Evolutionary conservation across 495 filamentous ascomycete genomes (phyloP).

Genomic region (Glonium stellatum): DNA sequence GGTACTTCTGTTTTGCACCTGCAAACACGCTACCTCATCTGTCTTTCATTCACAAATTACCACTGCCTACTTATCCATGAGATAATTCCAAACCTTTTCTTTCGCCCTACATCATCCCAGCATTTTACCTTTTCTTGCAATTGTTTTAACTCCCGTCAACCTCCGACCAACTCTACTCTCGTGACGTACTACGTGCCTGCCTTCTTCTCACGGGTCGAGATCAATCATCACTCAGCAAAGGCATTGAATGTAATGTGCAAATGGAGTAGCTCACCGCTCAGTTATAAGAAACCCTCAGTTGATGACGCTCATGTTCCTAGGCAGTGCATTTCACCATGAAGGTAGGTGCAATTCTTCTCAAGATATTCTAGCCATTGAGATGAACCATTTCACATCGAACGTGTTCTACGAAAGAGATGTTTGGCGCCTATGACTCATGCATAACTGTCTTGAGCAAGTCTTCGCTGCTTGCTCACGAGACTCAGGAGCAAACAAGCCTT

Average conservation of each 20-base stretch:
- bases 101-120: background rate
- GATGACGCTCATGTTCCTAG: background rate
- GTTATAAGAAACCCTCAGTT: background rate
- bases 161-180: background rate
- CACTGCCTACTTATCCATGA: background rate
- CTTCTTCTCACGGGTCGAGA: background rate
- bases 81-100: background rate
- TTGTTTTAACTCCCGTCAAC: background rate
- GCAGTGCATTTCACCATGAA: constrained; percentile 8
- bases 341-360: constrained; percentile 11
- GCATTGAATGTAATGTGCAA: background rate
- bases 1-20: too few relatives aligned
- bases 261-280: background rate
- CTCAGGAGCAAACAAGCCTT: background rate
- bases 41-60: background rate
- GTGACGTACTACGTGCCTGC: background rate
- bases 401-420: too few relatives aligned
- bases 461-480: too few relatives aligned
- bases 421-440: too few relatives aligned
- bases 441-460: too few relatives aligned
- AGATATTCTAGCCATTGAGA: background rate
- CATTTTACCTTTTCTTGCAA: background rate
- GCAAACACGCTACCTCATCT: too few relatives aligned
- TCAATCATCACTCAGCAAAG: background rate
- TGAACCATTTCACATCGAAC: too few relatives aligned